Evolutionary conservation across 23 red algal species (phyloP).

Genomic region (Gracilaria caudata): DNA sequence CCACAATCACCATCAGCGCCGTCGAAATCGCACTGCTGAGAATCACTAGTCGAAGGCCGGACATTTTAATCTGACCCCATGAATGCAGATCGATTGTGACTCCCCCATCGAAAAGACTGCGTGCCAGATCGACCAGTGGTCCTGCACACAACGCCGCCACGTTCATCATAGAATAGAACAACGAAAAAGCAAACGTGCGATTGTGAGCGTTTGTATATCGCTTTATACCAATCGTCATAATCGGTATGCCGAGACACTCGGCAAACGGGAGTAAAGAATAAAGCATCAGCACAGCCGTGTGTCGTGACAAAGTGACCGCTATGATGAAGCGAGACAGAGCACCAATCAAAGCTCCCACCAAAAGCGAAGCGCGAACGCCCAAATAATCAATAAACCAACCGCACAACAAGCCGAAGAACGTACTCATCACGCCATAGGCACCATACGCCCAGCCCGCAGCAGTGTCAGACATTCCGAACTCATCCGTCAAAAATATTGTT

Average conservation of each 20-base stretch:
- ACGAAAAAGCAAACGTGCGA: slow-evolving; percentile 91
- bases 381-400: slow-evolving; percentile 95
- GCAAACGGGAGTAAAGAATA: slow-evolving; percentile 86
- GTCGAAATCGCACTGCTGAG: slow-evolving; percentile 74
- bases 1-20: slow-evolving; percentile 54
- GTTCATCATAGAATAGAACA: slow-evolving; percentile 99
- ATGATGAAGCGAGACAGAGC: slow-evolving; percentile 64
- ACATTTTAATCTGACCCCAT: slow-evolving; percentile 32
- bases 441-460: slow-evolving; percentile 91
- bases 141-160: slow-evolving; percentile 86
- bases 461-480: slow-evolving; percentile 80
- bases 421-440: slow-evolving; percentile 88
- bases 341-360: slow-evolving; percentile 86
- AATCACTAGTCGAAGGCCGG: slow-evolving; percentile 73
- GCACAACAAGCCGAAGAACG: slow-evolving; percentile 80
- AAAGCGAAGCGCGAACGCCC: slow-evolving; percentile 74
- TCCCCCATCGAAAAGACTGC: slow-evolving; percentile 40
- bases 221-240: slow-evolving; percentile 96
- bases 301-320: slow-evolving; percentile 47
- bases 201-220: slow-evolving; percentile 84
- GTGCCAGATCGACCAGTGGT: slow-evolving; percentile 76
- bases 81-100: not conserved
- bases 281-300: slow-evolving; percentile 47
- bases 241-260: slow-evolving; percentile 92
- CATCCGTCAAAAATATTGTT: slow-evolving; percentile 83